Percentiles rank a stretch among this genome's conserved stretches.
Conservation (phyloP, 768 basidiomycete genomes). For the Postia placenta region DNA sequence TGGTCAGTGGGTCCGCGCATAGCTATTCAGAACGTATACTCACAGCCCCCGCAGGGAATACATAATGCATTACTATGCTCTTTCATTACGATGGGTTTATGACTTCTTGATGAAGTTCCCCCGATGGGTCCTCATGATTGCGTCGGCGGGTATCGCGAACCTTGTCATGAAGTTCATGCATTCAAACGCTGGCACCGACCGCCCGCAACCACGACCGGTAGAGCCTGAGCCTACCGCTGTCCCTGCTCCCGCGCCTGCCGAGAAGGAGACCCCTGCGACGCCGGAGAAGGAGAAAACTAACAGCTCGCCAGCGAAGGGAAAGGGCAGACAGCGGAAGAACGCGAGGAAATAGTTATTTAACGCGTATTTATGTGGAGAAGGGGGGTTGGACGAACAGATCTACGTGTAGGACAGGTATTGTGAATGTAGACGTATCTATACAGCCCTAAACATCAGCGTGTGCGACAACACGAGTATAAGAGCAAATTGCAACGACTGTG, state of each 20-base stretch:
- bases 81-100: constrained; percentile 45
- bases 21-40: not conserved
- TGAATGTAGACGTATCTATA: no score
- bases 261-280: not conserved
- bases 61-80: constrained; percentile 54
- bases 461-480: no score
- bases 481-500: no score
- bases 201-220: not conserved
- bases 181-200: constrained; percentile 11
- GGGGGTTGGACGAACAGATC: no score
- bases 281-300: constrained; percentile 8
- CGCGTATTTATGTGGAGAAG: constrained; percentile 7
- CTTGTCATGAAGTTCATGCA: constrained; percentile 64
- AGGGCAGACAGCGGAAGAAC: constrained; percentile 26
- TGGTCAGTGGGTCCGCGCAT: constrained; percentile 56
- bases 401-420: no score
- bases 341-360: constrained; percentile 24
- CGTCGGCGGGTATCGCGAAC: constrained; percentile 64
- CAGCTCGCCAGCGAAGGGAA: constrained; percentile 13
- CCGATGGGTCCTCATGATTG: constrained; percentile 63
- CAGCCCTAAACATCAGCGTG: no score
- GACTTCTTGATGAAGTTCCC: constrained; percentile 48
- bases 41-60: constrained; percentile 45
- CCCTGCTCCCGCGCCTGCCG: not conserved
- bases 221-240: not conserved